phyloP scores from a whole-genome alignment of 83 land plant species.

The Diphasiastrum complanatum region DNA sequence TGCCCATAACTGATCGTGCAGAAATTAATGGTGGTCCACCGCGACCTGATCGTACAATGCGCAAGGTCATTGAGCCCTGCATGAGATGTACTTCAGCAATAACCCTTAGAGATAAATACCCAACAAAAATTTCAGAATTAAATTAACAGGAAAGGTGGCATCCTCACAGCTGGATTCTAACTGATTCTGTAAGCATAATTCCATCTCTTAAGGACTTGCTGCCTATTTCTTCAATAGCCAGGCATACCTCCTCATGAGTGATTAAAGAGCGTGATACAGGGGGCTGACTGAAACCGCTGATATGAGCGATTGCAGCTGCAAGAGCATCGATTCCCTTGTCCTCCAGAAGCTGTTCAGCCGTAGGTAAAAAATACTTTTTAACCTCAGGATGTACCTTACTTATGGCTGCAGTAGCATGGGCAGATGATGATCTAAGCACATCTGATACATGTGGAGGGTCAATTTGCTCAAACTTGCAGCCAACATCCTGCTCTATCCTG shows the following conservation, averaged over 20 bases:
- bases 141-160: background rate
- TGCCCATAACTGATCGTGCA: conserved; percentile 71
- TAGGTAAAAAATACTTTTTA: conserved; percentile 56
- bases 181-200: background rate
- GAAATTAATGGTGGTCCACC: conserved; percentile 44
- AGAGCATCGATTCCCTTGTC: conserved; percentile 64
- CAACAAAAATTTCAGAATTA: too few species aligned
- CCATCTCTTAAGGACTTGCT: background rate
- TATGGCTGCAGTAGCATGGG: conserved; percentile 68
- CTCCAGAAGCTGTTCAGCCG: conserved; percentile 60
- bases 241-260: conserved; percentile 68
- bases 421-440: conserved; percentile 72
- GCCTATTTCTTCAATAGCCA: background rate
- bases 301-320: conserved; percentile 90
- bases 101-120: too few species aligned
- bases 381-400: conserved; percentile 78
- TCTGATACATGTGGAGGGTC: conserved; percentile 60
- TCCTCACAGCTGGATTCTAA: background rate
- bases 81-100: conserved; percentile 9
- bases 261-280: conserved; percentile 83
- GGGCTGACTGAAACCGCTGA: conserved; percentile 91
- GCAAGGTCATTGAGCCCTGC: conserved; percentile 83
- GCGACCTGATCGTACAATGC: conserved; percentile 46
- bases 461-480: conserved; percentile 71
- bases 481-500: conserved; percentile 81